These are phyloP conservation scores for Boechera retrofracta DNA, from an alignment of 345 rosid genomes.

Conservation along the genomic window DNA sequence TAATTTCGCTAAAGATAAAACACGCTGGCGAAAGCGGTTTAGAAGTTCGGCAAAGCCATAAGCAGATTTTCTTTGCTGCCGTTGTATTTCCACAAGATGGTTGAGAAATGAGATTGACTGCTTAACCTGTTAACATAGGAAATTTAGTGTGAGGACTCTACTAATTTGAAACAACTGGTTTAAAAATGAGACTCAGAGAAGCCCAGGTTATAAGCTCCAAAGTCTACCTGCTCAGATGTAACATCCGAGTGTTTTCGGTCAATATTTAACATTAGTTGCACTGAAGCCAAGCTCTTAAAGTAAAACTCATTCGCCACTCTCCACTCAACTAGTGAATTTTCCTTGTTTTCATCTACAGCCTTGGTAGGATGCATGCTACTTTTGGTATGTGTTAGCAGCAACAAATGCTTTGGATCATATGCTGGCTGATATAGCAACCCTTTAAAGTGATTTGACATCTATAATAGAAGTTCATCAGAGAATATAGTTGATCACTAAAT, in stretches of 20 bases:
- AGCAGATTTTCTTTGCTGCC: constrained; percentile 67
- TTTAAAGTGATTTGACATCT: constrained; percentile 63
- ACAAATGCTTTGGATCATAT: constrained; percentile 67
- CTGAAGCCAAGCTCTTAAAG: constrained; percentile 82
- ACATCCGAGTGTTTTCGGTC: constrained; percentile 76
- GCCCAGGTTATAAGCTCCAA: constrained; percentile 27
- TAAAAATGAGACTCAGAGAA: constrained; percentile 4
- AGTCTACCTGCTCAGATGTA: constrained; percentile 74
- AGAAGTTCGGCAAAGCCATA: constrained; percentile 62
- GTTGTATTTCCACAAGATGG: constrained; percentile 82
- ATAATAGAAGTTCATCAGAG: constrained; percentile 34
- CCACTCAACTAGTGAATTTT: constrained; percentile 57
- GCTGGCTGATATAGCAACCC: constrained; percentile 77
- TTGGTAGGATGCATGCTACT: constrained; percentile 45
- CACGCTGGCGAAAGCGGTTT: constrained; percentile 52
- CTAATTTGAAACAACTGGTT: constrained; percentile 27
- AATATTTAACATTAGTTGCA: constrained; percentile 66
- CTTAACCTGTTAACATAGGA: constrained; percentile 57
- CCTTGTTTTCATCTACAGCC: constrained; percentile 34
- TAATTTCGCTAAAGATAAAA: constrained; percentile 51
- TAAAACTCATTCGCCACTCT: constrained; percentile 67
- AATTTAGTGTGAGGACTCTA: constrained; percentile 29
- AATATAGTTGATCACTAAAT: constrained; percentile 23
- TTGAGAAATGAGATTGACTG: constrained; percentile 75
- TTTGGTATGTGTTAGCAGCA: constrained; percentile 51